Evolutionary conservation across 2,329 filamentous ascomycete species (phyloP).

Genomic region (Dothideomycetes sp.): DNA sequence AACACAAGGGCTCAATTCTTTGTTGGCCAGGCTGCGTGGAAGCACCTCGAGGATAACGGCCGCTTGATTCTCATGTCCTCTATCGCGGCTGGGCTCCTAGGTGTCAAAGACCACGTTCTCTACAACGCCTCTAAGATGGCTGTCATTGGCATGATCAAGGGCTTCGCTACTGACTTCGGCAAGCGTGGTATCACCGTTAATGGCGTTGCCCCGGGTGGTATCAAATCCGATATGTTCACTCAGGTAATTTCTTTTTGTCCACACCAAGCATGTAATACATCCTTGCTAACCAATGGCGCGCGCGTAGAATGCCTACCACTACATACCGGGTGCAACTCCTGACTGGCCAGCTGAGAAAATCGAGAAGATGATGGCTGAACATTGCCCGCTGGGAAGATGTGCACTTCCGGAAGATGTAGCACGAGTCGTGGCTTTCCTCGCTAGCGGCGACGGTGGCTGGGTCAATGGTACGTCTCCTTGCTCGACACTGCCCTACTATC

Average conservation of each 20-base stretch:
- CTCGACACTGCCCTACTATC: neutral
- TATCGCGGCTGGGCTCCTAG: constrained; percentile 56
- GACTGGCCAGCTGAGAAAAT: constrained; percentile 40
- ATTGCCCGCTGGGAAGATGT: constrained; percentile 38
- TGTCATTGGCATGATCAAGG: constrained; percentile 61
- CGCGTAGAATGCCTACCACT: constrained; percentile 29
- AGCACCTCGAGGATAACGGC: constrained; percentile 58
- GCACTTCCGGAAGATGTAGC: constrained; percentile 35
- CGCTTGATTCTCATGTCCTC: constrained; percentile 65
- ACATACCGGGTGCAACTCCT: constrained; percentile 38
- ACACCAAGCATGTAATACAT: too few species aligned
- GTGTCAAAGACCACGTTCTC: constrained; percentile 59
- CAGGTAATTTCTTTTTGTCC: constrained; percentile 14
- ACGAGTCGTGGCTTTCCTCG: constrained; percentile 27
- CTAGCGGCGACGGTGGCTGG: constrained; percentile 27
- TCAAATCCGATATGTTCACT: constrained; percentile 65
- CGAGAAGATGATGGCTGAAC: constrained; percentile 37
- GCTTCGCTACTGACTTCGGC: constrained; percentile 61
- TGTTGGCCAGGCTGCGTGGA: constrained; percentile 64
- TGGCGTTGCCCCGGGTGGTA: constrained; percentile 59
- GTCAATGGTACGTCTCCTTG: constrained; percentile 22
- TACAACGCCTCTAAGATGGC: constrained; percentile 65
- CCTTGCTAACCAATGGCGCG: too few species aligned
- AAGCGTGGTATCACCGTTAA: constrained; percentile 59
- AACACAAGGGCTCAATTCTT: constrained; percentile 66